Percentiles rank a stretch among this genome's conserved stretches.
phyloP scores from a whole-genome alignment of 352 stramenopile genomes.

The Pythium aphanidermatum region DNA sequence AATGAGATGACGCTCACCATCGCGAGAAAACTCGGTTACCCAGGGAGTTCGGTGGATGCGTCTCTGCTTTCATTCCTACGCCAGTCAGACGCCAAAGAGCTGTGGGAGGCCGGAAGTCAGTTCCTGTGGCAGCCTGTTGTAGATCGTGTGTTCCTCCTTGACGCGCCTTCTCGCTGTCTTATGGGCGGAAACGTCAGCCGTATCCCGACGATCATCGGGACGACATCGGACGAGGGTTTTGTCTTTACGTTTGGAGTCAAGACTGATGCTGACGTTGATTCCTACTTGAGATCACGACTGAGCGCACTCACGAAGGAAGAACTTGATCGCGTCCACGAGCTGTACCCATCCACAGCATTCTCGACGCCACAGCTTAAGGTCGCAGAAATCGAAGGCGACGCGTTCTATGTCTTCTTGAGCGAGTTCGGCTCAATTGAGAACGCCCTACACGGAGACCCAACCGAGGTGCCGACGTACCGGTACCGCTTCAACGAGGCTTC shows the following conservation, averaged over 20 bases:
- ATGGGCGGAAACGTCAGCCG: background rate
- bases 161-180: background rate
- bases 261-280: background rate
- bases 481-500: slow-evolving; percentile 12
- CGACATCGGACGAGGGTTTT: slow-evolving; percentile 15
- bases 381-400: slow-evolving; percentile 1
- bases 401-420: slow-evolving; percentile 10
- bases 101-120: background rate
- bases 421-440: background rate
- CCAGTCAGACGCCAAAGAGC: background rate
- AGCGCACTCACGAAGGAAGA: background rate
- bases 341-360: slow-evolving; percentile 7
- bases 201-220: slow-evolving; percentile 6
- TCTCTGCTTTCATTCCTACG: slow-evolving; percentile 3
- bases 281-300: too few species aligned
- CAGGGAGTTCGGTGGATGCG: background rate
- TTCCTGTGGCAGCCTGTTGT: slow-evolving; percentile 2
- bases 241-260: background rate
- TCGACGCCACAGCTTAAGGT: background rate
- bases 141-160: slow-evolving; percentile 2
- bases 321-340: background rate
- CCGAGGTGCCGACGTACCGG: slow-evolving; percentile 9
- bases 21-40: background rate
- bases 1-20: background rate
- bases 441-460: background rate